These are phyloP conservation scores for Pythium rhizo-oryzae DNA, from an alignment of 352 stramenopile species.

Conservation along the genomic window DNA sequence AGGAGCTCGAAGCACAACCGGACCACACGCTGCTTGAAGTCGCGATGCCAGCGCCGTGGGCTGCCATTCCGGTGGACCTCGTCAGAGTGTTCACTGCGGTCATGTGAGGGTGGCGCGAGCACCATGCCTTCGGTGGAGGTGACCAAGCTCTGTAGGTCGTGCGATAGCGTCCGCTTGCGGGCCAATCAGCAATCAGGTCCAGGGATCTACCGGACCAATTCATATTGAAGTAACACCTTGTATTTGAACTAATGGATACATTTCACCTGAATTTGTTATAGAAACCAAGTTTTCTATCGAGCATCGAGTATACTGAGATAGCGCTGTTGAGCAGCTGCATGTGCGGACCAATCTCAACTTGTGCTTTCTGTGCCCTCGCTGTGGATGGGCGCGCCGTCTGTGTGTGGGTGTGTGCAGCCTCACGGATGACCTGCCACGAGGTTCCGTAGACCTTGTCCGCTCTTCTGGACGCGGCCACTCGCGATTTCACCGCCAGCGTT, in stretches of 20 bases:
- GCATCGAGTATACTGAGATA: constrained; percentile 3
- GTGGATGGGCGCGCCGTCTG: neutral
- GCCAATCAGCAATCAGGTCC: too few species aligned
- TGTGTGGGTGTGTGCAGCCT: too few species aligned
- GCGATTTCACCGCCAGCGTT: too few species aligned
- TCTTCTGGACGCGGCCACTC: neutral
- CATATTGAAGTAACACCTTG: neutral
- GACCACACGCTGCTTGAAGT: neutral
- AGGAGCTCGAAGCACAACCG: neutral
- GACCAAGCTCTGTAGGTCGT: too few species aligned
- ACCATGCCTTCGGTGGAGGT: too few species aligned
- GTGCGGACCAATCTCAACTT: neutral
- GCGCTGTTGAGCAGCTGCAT: neutral
- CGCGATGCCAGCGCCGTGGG: neutral
- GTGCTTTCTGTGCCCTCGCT: too few species aligned
- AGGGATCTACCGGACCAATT: too few species aligned
- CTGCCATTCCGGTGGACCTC: neutral
- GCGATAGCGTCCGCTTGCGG: too few species aligned
- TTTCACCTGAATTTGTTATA: neutral
- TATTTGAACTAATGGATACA: neutral
- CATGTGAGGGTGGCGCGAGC: neutral
- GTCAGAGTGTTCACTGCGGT: neutral
- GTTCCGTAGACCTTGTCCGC: too few species aligned
- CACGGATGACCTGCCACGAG: too few species aligned
- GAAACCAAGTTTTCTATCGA: neutral